A percentile compares a stretch with the other conserved stretches of the same genome.
Evolutionary conservation across 2,329 filamentous ascomycete species (phyloP).

Genomic region (Zasmidium angulare): DNA sequence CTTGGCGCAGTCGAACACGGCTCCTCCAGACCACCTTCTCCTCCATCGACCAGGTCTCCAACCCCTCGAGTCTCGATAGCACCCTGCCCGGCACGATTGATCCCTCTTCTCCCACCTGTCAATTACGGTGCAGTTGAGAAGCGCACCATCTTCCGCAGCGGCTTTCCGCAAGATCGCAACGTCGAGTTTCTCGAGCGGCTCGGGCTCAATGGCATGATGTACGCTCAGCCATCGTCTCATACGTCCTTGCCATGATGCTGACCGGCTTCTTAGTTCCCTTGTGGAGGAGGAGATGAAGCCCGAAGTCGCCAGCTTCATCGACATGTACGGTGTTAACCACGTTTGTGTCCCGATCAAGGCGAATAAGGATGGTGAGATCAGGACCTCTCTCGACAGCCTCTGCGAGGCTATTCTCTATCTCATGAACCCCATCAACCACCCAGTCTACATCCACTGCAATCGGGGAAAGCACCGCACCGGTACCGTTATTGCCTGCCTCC

Average conservation of each 20-base stretch:
- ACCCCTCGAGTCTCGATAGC: constrained; percentile 23
- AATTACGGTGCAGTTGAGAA: constrained; percentile 78
- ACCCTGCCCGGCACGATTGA: constrained; percentile 36
- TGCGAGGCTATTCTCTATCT: constrained; percentile 69
- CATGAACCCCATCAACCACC: constrained; percentile 71
- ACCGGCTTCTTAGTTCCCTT: constrained; percentile 45
- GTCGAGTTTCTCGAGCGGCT: constrained; percentile 68
- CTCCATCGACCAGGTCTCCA: constrained; percentile 22
- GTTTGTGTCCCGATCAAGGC: constrained; percentile 75
- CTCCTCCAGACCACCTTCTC: constrained; percentile 27
- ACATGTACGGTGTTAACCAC: constrained; percentile 67
- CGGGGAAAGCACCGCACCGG: constrained; percentile 92
- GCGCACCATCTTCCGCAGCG: constrained; percentile 75
- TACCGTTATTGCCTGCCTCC: constrained; percentile 78
- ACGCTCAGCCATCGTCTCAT: constrained; percentile 35
- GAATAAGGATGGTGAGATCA: constrained; percentile 72
- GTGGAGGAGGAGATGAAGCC: constrained; percentile 35
- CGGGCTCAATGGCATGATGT: constrained; percentile 77
- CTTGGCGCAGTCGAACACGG: background rate
- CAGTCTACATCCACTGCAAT: constrained; percentile 87
- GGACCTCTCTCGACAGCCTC: constrained; percentile 64
- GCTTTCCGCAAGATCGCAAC: constrained; percentile 72
- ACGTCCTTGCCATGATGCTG: constrained; percentile 27
- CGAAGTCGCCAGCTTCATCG: constrained; percentile 57
- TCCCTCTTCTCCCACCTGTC: constrained; percentile 50